Base-by-base conservation (phyloP, 2,329 filamentous ascomycete species). In the Acephala macrosclerotiorum region DNA sequence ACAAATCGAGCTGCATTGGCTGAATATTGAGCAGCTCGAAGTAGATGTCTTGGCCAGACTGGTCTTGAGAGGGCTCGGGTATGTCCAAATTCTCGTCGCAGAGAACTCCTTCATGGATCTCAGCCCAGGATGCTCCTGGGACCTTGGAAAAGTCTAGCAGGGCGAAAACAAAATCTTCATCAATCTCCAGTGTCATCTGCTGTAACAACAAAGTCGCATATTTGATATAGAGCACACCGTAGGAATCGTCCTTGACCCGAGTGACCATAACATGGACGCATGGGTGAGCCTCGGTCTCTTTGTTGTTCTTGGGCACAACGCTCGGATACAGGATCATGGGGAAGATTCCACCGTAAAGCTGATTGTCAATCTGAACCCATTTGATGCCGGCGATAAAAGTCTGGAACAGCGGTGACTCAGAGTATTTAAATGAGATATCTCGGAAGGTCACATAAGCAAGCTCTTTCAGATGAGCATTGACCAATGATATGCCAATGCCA, bases 331-430 rank as follows among this genome's bases (percentile, higher is more conserved):
- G 84, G 35, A 99, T 89, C 80, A 99, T 97, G 0, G 96, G 96
- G 84, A 99, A 99, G 72, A 99, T 94, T 29, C 96, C 96, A 33
- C 96, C 96, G 75, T 99, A 99, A 16, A 99, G 87, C 78, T 99
- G 96, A 73, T 99, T 99, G 79, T 99, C 96, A 72, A 99, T 92
- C 79, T 99, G 96, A 33, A 99, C 96, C 96, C 96, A 99, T 78
- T 99, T 98, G 77, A 98, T 91, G 0, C 93, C 92, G 59, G 96
- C 83, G 57, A 93, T 95, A 68, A 97, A 80, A 0, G 94, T 98
- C 79, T 99, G 96, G 75, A 97, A 97, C 18, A 97, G 83, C 20
- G 89, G 87, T n/a, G 96, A 98, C 75, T 99, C 96, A 63, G 89
- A 93, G 79, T 96, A 97, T 67, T 94, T 94, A 69, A 99, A 81